Evolutionary conservation across 495 filamentous ascomycete genomes (phyloP).

Genomic region (Penicillium simplicissimum): DNA sequence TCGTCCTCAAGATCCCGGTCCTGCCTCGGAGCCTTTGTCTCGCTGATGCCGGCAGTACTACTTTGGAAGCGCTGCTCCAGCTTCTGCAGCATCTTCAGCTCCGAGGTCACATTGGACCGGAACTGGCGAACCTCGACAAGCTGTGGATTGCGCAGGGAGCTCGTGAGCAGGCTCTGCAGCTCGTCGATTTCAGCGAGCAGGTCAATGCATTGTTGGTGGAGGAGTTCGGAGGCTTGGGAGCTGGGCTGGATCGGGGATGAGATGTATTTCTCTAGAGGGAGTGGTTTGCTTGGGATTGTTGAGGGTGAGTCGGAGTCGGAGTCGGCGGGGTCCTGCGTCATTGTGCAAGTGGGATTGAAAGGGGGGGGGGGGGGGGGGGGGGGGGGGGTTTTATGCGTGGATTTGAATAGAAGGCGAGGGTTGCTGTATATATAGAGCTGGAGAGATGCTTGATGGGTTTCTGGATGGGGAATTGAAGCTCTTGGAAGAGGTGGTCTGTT

Average conservation of each 20-base stretch:
- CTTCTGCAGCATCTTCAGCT: slow-evolving; percentile 52
- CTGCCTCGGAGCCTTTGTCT: not conserved
- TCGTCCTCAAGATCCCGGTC: not conserved
- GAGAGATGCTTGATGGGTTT: not conserved
- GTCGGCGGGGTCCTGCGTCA: slow-evolving; percentile 16
- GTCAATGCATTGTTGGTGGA: slow-evolving; percentile 42
- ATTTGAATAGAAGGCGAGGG: no score
- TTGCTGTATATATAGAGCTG: not conserved
- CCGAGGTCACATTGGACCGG: slow-evolving; percentile 47
- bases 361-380: no score
- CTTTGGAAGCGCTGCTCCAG: slow-evolving; percentile 34
- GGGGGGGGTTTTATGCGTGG: not conserved
- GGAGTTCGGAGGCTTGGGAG: slow-evolving; percentile 24
- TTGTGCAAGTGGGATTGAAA: slow-evolving; percentile 1
- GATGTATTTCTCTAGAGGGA: not conserved
- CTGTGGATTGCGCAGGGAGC: slow-evolving; percentile 49
- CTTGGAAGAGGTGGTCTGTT: not conserved
- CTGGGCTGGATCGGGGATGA: slow-evolving; percentile 8
- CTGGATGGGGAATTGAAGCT: not conserved
- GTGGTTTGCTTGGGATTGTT: not conserved
- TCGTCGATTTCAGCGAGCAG: slow-evolving; percentile 51
- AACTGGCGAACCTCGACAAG: slow-evolving; percentile 55
- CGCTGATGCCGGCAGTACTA: not conserved
- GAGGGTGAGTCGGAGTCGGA: no score
- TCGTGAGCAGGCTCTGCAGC: slow-evolving; percentile 45